Evolutionary conservation across 768 basidiomycete genomes (phyloP).

Genomic region (Collybiopsis confluens): DNA sequence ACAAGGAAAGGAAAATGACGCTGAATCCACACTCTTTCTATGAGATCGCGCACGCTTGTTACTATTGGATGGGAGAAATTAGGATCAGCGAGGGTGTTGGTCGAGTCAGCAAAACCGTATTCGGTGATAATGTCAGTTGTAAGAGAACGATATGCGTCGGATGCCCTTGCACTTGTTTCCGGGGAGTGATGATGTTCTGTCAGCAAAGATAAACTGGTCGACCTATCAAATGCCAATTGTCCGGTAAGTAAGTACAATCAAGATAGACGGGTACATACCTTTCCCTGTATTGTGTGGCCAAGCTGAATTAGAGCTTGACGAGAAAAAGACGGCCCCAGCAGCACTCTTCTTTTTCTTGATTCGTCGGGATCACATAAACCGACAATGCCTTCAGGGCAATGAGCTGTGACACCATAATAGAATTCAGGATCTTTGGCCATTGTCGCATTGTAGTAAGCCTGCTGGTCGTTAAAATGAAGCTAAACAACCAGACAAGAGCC

Average conservation of each 20-base stretch:
- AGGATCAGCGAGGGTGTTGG: constrained; percentile 14
- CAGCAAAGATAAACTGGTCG: constrained; percentile 17
- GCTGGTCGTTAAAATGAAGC: constrained; percentile 31
- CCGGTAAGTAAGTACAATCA: neutral
- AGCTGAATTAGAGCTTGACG: constrained; percentile 15
- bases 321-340: no score
- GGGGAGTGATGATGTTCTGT: neutral
- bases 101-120: constrained; percentile 26
- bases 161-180: constrained; percentile 13
- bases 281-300: constrained; percentile 22
- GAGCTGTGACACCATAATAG: constrained; percentile 13
- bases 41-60: constrained; percentile 14
- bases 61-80: constrained; percentile 16
- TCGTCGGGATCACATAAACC: constrained; percentile 18
- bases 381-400: constrained; percentile 23
- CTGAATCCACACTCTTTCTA: constrained; percentile 6
- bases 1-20: constrained; percentile 20
- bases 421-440: constrained; percentile 18
- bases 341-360: constrained; percentile 3
- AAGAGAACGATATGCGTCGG: constrained; percentile 15
- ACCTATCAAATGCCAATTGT: constrained; percentile 11
- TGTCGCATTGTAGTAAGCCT: constrained; percentile 22
- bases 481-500: constrained; percentile 13
- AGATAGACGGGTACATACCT: constrained; percentile 11
- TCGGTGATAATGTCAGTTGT: constrained; percentile 27